Percentiles rank a stretch among this genome's conserved stretches.
These are phyloP conservation scores for Berkeleyomyces rouxiae DNA, from an alignment of 2,329 filamentous ascomycete species.

Conservation along the genomic window DNA sequence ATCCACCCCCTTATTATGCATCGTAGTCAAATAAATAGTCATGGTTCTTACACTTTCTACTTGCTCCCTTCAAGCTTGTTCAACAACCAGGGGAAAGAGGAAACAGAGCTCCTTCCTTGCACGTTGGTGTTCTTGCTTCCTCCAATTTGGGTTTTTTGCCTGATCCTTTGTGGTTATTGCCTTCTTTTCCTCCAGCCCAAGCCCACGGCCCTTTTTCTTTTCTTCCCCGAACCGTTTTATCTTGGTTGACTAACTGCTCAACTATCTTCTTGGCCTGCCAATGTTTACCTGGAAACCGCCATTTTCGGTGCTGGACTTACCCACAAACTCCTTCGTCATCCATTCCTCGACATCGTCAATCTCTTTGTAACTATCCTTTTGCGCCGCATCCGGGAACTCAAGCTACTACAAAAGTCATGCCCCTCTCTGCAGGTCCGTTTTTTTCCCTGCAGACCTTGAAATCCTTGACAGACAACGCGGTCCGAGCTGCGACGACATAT, in stretches of 20 bases:
- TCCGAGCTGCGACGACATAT: not conserved
- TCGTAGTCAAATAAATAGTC: not conserved
- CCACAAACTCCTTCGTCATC: not conserved
- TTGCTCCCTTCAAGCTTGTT: not conserved
- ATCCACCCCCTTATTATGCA: not conserved
- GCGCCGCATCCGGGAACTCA: not conserved
- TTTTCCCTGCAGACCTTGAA: conserved; percentile 1
- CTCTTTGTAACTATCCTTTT: not conserved
- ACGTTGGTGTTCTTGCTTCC: not conserved
- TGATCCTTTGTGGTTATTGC: not conserved
- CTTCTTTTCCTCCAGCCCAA: not conserved
- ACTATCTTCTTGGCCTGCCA: not conserved
- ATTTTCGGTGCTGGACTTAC: not conserved
- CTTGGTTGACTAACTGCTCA: not conserved
- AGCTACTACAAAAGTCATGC: not conserved
- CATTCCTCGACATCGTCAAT: not conserved
- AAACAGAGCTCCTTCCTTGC: not conserved
- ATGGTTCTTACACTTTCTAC: not conserved
- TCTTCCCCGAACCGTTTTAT: not conserved
- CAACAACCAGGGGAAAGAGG: not conserved
- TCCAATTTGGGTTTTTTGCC: conserved; percentile 12
- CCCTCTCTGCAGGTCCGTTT: not conserved
- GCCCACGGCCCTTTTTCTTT: not conserved
- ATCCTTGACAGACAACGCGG: not conserved
- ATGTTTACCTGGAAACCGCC: not conserved